Evolutionary conservation across 164 flowering plant species (phyloP).

Genomic region (Litsea cubeba): DNA sequence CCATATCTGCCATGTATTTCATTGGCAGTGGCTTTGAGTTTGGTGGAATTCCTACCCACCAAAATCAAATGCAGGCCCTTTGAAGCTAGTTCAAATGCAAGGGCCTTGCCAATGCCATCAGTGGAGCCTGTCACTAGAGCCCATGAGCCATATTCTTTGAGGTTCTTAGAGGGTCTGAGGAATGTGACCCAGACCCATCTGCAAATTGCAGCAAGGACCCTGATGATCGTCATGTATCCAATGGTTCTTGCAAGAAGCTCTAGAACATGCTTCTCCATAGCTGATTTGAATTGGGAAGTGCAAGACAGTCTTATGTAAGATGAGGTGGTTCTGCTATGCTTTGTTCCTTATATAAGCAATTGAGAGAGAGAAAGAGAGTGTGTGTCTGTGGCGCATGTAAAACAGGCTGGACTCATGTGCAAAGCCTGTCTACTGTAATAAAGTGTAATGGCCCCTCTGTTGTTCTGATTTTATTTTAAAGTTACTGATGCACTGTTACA

Average conservation of each 20-base stretch:
- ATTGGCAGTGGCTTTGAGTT: constrained; percentile 23
- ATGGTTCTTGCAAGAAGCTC: background rate
- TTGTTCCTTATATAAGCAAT: too few relatives aligned
- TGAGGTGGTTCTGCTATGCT: too few relatives aligned
- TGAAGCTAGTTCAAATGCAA: constrained; percentile 42
- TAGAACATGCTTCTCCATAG: background rate
- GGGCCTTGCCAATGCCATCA: constrained; percentile 60
- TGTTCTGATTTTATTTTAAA: too few relatives aligned
- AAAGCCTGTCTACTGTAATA: too few relatives aligned
- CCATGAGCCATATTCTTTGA: constrained; percentile 47
- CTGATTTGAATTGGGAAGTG: background rate
- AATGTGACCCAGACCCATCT: constrained; percentile 22
- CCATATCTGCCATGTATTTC: constrained; percentile 19
- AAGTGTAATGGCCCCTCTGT: too few relatives aligned
- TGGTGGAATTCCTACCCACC: constrained; percentile 38
- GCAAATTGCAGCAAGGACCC: background rate
- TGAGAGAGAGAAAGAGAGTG: too few relatives aligned
- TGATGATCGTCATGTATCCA: constrained; percentile 12
- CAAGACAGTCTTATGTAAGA: too few relatives aligned
- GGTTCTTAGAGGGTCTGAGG: constrained; percentile 36
- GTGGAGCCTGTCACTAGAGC: constrained; percentile 54
- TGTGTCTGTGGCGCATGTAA: too few relatives aligned
- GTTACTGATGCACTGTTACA: too few relatives aligned
- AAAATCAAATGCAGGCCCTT: constrained; percentile 46
- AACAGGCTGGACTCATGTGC: too few relatives aligned